Base-by-base conservation (phyloP, 2,329 filamentous ascomycete species). In the Fusarium vanettenii region DNA sequence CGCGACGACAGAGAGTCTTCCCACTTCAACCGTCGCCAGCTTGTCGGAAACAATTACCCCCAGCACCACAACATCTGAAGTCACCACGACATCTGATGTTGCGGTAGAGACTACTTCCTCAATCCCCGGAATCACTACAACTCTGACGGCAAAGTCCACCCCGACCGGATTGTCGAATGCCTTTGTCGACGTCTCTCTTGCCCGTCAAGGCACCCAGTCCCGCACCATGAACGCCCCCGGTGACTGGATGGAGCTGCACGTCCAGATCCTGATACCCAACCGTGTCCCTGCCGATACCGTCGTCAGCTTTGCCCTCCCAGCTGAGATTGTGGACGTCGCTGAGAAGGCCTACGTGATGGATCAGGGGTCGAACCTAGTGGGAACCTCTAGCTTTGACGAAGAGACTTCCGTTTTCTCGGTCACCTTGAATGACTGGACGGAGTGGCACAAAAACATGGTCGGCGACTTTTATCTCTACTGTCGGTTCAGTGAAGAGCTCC, bases 381-480 rank as follows among this genome's bases (percentile, higher is more conserved):
- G 60, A 31, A 35, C 29, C 4, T n/a, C 52, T 6, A 56, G 52
- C 14, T 56, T 56, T 22, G 52, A 56, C 9, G n/a, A 35, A 4
- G 25, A 35, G 5, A 56, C 52, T 6, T 27, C 22, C 11, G 5
- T 56, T 6, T 56, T 35, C 52, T 56, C 60, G 6, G 45, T 71
- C 13, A 37, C n/a, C 4, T 65, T 71, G n/a, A 16, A 29, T 1
- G 45, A 60, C 5, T 71, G 69, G 69, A 31, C 22, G 1, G 33
- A 52, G 16, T 68, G 65, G 65, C 69, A 71, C 11, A 67, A 57
- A 6, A 56, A 69, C 3, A 71, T 71, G 3, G 41, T 45, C 4
- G 66, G 69, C 1, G 60, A 71, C 55, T 71, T 71, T 18, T 71
- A 68, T 8, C 64, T 71, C 13, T 71, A 60, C 29, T 71, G 69